These are phyloP conservation scores for Trichophyton schoenleinii DNA, from an alignment of 2,329 filamentous ascomycete species.

Conservation along the genomic window DNA sequence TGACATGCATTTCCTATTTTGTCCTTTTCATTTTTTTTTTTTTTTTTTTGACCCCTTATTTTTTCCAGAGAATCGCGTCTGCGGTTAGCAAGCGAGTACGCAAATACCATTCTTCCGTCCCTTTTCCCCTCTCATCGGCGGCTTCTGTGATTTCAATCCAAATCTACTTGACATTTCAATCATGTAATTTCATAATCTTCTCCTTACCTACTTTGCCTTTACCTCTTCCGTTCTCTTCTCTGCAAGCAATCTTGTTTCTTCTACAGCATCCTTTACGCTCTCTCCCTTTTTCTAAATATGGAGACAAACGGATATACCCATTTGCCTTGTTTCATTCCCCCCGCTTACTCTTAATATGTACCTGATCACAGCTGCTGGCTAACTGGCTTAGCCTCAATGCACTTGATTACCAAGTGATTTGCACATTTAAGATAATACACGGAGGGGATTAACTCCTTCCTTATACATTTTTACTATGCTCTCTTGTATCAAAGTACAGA, in stretches of 20 bases:
- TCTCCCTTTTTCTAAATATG: background rate
- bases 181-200: constrained; percentile 1
- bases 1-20: background rate
- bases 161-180: background rate
- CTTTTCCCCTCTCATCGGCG: background rate
- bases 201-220: background rate
- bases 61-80: background rate
- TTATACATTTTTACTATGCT: background rate
- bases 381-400: background rate
- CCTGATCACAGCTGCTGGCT: background rate
- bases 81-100: background rate
- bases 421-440: constrained; percentile 1
- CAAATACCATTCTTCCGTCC: background rate
- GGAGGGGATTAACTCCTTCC: background rate
- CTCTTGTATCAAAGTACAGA: background rate
- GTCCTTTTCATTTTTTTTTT: background rate
- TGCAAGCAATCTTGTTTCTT: background rate
- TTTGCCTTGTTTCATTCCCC: background rate
- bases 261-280: background rate
- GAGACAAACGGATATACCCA: background rate
- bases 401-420: background rate
- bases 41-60: background rate
- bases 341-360: background rate
- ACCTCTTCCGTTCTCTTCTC: background rate
- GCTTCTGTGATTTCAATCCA: background rate